A percentile compares a stretch with the other conserved stretches of the same genome.
phyloP scores from a whole-genome alignment of 176 grass and related monocot species.

The Pharus latifolius region DNA sequence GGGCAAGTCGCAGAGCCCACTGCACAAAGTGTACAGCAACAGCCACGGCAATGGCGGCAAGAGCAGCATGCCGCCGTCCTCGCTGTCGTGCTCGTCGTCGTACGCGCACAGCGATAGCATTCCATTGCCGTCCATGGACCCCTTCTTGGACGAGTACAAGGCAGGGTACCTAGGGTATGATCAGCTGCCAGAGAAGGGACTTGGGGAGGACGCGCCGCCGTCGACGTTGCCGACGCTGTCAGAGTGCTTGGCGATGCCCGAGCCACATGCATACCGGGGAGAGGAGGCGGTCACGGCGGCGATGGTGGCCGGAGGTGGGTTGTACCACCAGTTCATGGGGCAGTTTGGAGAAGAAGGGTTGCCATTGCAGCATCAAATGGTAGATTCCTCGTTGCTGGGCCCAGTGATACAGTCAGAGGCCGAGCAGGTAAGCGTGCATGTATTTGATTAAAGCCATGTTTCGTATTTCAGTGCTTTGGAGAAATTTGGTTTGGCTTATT shows the following conservation, averaged over 20 bases:
- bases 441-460: no score
- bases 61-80: constrained; percentile 15
- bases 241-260: constrained; percentile 62
- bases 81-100: constrained; percentile 31
- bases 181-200: not conserved
- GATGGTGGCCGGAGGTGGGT: not conserved
- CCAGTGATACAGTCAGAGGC: constrained; percentile 26
- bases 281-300: not conserved
- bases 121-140: constrained; percentile 37
- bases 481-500: no score
- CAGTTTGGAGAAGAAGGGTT: constrained; percentile 22
- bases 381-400: constrained; percentile 26
- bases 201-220: not conserved
- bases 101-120: constrained; percentile 30
- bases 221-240: constrained; percentile 42
- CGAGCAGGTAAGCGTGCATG: constrained; percentile 52
- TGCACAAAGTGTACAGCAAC: constrained; percentile 44
- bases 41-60: constrained; percentile 11
- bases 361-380: constrained; percentile 25
- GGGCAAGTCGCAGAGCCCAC: constrained; percentile 41
- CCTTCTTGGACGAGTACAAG: constrained; percentile 37
- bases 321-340: constrained; percentile 15
- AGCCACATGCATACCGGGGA: constrained; percentile 6
- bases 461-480: no score
- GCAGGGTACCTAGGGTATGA: constrained; percentile 26